These are phyloP conservation scores for Aphanomyces cochlioides DNA, from an alignment of 352 stramenopile species.

Conservation along the genomic window DNA sequence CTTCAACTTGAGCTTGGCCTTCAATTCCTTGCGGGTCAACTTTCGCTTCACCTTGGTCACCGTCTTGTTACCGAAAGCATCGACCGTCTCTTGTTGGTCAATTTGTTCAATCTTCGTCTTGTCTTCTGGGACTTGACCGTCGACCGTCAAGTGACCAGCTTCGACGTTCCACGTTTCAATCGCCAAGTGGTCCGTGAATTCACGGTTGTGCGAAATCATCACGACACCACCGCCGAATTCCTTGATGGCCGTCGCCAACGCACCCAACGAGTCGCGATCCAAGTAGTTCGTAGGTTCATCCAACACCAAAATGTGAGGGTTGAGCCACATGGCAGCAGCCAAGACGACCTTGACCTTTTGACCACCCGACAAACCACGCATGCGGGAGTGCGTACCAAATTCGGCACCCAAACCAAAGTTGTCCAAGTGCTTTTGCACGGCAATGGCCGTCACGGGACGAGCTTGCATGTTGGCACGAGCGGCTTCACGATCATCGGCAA, in stretches of 20 bases:
- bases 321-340: conserved; percentile 94
- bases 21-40: conserved; percentile 86
- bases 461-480: conserved; percentile 90
- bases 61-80: conserved; percentile 80
- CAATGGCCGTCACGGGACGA: conserved; percentile 90
- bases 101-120: conserved; percentile 91
- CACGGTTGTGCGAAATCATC: conserved; percentile 97
- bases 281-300: conserved; percentile 96
- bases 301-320: conserved; percentile 93
- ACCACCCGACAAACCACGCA: conserved; percentile 96
- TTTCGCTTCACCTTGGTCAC: conserved; percentile 90
- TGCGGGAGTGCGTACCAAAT: conserved; percentile 97
- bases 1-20: conserved; percentile 83
- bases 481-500: conserved; percentile 93
- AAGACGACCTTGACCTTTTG: conserved; percentile 99
- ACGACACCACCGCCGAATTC: conserved; percentile 96
- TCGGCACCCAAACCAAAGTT: conserved; percentile 95
- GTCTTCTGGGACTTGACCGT: conserved; percentile 80
- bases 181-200: conserved; percentile 93
- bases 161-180: conserved; percentile 95
- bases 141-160: conserved; percentile 76
- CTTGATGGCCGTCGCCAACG: conserved; percentile 94
- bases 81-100: conserved; percentile 72
- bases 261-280: conserved; percentile 95
- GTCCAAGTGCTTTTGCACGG: conserved; percentile 96